Evolutionary conservation across 2,329 filamentous ascomycete genomes (phyloP), one percentile per base, ranked within the genome.

Genomic region (Amauroascus niger): DNA sequence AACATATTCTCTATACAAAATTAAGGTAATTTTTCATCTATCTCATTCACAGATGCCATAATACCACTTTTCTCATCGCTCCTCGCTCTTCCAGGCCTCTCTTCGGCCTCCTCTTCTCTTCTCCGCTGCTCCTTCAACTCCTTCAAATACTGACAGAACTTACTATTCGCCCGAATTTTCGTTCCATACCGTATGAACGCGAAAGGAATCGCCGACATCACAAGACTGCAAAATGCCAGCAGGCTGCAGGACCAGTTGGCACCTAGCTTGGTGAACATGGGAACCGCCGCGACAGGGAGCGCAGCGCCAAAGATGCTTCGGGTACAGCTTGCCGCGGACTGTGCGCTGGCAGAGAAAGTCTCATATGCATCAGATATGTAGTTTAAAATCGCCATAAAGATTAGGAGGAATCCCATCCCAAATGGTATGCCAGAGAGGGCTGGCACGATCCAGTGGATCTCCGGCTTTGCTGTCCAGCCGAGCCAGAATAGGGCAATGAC

Each of bases 351-450:
- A 0, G 82, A 80, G 59, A 78, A 83, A n/a, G 81, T 76, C 61
- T 83, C 79, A 64, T 86, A 86, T 6, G 82, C 81, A 61, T 85
- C 82, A 44, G 77, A 80, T 18, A 83, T 71, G 62, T 84, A 84
- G 64, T 84, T 84, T 22, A 85, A 66, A 56, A 83, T 73, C 1
- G 80, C 78, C 71, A 83, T 81, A 65, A 85, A 84, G 49, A 84
- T 81, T 14, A 84, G 49, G 26, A 70, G 69, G 59, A 80, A 84
- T 5, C 79, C 82, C 56, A 77, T 64, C n/a, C 82, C 82, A 56
- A 85, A 85, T 0, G 76, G 74, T 1, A 84, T 64, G 1, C 82
- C 82, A 1, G 80, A 79, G 9, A 83, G 64, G 69, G 83, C 78
- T 5, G 81, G 81, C 0, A 65, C 64, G 2, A 67, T 62, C 68